Conservation (phyloP, 2,329 filamentous ascomycete genomes). For the Emmonsia crescens region DNA sequence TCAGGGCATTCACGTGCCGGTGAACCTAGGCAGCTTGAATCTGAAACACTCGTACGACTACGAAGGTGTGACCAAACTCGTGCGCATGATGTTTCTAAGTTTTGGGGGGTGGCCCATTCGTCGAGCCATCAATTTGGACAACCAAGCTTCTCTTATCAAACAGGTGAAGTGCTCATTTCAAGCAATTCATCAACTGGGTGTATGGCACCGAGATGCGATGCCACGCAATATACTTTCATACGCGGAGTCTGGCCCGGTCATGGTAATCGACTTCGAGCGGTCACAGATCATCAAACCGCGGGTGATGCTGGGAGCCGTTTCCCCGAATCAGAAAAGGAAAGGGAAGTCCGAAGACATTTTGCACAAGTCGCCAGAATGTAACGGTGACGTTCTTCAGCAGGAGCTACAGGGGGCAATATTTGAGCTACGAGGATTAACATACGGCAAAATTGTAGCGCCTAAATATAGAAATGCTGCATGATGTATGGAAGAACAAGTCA, state of each 20-base stretch:
- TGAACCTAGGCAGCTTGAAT: constrained; percentile 13
- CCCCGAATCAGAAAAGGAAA: too few relatives aligned
- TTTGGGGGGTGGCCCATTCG: constrained; percentile 6
- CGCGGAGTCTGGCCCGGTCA: constrained; percentile 2
- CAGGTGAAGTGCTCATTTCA: background rate
- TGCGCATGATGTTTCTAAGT: constrained; percentile 10
- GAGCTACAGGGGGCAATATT: too few relatives aligned
- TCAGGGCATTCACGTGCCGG: constrained; percentile 12
- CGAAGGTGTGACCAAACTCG: constrained; percentile 2
- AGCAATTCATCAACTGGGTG: constrained; percentile 4
- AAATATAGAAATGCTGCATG: too few relatives aligned
- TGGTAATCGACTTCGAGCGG: constrained; percentile 10
- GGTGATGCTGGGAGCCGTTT: too few relatives aligned
- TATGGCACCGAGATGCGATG: constrained; percentile 5
- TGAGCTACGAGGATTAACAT: too few relatives aligned
- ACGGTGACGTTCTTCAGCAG: too few relatives aligned
- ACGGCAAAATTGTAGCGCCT: too few relatives aligned
- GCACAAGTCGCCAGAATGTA: too few relatives aligned
- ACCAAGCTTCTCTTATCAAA: background rate
- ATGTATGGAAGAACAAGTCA: too few relatives aligned
- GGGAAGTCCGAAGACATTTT: too few relatives aligned
- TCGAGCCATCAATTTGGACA: background rate
- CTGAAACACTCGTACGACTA: constrained; percentile 6
- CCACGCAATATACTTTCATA: constrained; percentile 7
- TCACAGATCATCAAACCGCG: too few relatives aligned